phyloP scores from a whole-genome alignment of 139 green algal genomes.

The Nannochloris sp. region DNA sequence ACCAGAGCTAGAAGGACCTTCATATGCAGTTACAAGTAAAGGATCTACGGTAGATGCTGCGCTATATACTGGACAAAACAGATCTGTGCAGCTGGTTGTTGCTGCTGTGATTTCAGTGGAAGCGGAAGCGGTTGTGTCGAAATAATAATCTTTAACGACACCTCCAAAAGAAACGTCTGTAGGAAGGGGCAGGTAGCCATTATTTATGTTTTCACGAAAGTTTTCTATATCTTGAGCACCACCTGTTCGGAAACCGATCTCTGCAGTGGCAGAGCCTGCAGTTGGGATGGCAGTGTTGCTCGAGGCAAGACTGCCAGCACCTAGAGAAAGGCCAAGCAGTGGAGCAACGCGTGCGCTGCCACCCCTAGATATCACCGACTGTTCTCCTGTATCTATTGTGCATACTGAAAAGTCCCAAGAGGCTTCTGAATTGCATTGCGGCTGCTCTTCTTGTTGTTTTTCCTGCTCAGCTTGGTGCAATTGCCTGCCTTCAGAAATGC shows the following conservation, averaged over 20 bases:
- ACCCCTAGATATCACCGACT: too few relatives aligned
- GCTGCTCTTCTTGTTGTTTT: too few relatives aligned
- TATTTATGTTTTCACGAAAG: conserved; percentile 1
- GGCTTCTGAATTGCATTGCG: too few relatives aligned
- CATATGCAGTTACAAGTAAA: conserved; percentile 2
- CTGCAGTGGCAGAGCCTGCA: neutral
- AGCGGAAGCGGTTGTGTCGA: neutral
- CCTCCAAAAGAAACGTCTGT: neutral
- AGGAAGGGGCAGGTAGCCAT: neutral
- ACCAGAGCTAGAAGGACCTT: neutral
- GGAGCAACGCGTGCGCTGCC: too few relatives aligned
- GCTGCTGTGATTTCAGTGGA: neutral
- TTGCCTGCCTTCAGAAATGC: too few relatives aligned
- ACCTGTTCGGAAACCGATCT: neutral
- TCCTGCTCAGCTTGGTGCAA: too few relatives aligned
- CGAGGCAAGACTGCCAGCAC: neutral
- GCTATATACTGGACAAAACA: conserved; percentile 27
- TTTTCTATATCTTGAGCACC: conserved; percentile 1
- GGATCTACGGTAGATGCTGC: conserved; percentile 1
- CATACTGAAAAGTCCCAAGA: too few relatives aligned
- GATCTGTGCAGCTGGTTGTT: conserved; percentile 4
- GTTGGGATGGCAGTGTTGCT: neutral
- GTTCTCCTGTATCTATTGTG: too few relatives aligned
- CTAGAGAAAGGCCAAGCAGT: too few relatives aligned
- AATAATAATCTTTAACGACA: conserved; percentile 1